Percentiles rank a stretch among this genome's conserved stretches.
Evolutionary conservation across 257 asterid genomes (phyloP).

Genomic region (Anisodus acutangulus): DNA sequence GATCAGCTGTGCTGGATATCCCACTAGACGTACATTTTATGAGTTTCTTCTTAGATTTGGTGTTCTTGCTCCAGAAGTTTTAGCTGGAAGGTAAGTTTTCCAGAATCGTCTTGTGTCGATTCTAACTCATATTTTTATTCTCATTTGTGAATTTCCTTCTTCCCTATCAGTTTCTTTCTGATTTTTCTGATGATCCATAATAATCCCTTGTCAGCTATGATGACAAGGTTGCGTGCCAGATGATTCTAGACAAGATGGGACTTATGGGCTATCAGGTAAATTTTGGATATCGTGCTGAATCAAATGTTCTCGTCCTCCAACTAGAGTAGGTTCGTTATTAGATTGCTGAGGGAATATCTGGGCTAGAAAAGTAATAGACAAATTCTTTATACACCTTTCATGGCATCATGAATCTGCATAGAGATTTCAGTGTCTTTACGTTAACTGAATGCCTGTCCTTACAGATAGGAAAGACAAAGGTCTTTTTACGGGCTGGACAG

Average conservation of each 20-base stretch:
- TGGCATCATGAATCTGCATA: constrained; percentile 19
- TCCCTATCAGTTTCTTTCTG: constrained; percentile 12
- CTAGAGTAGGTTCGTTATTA: neutral
- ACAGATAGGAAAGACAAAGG: constrained; percentile 97
- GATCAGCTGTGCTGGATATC: constrained; percentile 99
- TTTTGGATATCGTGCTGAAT: constrained; percentile 18
- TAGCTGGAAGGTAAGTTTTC: constrained; percentile 65
- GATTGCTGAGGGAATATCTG: constrained; percentile 16
- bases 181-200: constrained; percentile 18
- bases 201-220: constrained; percentile 60
- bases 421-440: constrained; percentile 28
- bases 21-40: constrained; percentile 94
- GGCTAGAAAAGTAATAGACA: constrained; percentile 18
- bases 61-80: constrained; percentile 83
- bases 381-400: neutral
- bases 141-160: constrained; percentile 14
- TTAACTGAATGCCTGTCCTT: constrained; percentile 34
- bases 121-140: neutral
- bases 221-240: constrained; percentile 85
- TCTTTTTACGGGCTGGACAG: constrained; percentile 99
- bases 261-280: constrained; percentile 89
- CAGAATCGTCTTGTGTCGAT: neutral
- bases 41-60: constrained; percentile 99
- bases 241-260: constrained; percentile 91
- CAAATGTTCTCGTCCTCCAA: neutral